Evolutionary conservation across 2,329 filamentous ascomycete species (phyloP), one percentile per base, ranked within the genome.

Genomic region (Sclerotinia spermophila): DNA sequence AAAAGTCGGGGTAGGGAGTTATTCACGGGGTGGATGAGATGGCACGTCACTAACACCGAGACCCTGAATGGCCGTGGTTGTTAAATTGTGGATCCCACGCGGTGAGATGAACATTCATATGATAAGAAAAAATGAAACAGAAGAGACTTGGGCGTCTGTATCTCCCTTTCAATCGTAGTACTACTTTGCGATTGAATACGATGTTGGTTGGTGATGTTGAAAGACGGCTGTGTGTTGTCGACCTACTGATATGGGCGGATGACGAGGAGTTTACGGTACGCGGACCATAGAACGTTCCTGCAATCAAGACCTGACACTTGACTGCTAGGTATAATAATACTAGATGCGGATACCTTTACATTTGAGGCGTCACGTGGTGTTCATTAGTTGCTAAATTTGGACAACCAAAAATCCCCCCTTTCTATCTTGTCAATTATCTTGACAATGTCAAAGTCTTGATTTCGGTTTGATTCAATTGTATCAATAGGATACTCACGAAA

Each of bases 11-110:
- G 69, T 67, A 59, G 42, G 38, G 27, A 59, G 48, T 58, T 38
- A 61, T 69, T 44, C 66, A 60, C 38, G 55, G 27, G 33, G 51
- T 65, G 68, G 61, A 69, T 66, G 60, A 66, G 68, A 69, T 69
- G 68, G 60, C 68, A 69, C 68, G 68, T 66, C 68, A 69, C 68
- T 69, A 66, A 65, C 45, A 53, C 33, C 62, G n/a, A 65, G 45
- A 53, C 62, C 45, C 45, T 65, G 62, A 65, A 69, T 69, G 45
- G 61, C 42, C 35, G 48, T 51, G 62, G 19, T 55, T 30, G 68
- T 21, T 40, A 53, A 53, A 62, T 55, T 62, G 68, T 69, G 68
- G 68, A 69, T 42, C 61, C 60, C 68, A 45, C 62, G 51, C 68
- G 60, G 68, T 48, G 30, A 69, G 68, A 40, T 66, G 51, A 21